Base-by-base conservation (phyloP, 129 eudicot species). In the Apium graveolens region DNA sequence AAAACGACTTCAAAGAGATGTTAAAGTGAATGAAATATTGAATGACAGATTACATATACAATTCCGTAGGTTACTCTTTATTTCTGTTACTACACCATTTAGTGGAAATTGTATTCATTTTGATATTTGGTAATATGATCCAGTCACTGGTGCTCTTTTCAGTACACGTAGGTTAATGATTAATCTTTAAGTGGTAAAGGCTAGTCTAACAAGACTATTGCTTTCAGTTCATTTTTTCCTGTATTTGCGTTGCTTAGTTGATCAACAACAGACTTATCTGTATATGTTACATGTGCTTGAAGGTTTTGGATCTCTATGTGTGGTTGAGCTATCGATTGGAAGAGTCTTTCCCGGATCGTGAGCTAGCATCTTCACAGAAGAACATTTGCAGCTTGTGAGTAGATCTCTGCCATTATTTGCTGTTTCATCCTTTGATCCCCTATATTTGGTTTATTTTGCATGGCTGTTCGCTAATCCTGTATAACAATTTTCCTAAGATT, bases 281-380 rank as follows among this genome's bases (percentile, higher is more conserved):
- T 26, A 21, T 3, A 24, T 75, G 63, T 39, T 37, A 29, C 32
- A 14, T 60, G 48, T 29, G 13, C 39, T 69, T 83, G 82, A 78
- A 96, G 99, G 99, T 96, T 79, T 84, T 96, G 89, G 99, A 96
- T 79, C 87, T 92, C 69, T 96, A 96, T 70, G 99, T 90, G 72
- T 96, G 99, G 99, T 84, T 96, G 84, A 87, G 97, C 82, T 96
- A 84, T 75, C 95, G 96, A 46, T 49, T 92, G 68, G 97, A 96
- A 53, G 95, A 96, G 35, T 86, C 93, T 39, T 96, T 96, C 81
- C 99, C 99, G 1, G 99, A 96, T 83, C 97, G 87, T 26, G 95
- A 96, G 63, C 85, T 96, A 68, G 99, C 99, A 11, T 78, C 99
- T 80, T 89, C 94, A 27, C 99, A 96, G 86, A 96, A 96, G 84